These are phyloP conservation scores for Colletotrichum sojae DNA, from an alignment of 2,329 filamentous ascomycete genomes.

Conservation along the genomic window DNA sequence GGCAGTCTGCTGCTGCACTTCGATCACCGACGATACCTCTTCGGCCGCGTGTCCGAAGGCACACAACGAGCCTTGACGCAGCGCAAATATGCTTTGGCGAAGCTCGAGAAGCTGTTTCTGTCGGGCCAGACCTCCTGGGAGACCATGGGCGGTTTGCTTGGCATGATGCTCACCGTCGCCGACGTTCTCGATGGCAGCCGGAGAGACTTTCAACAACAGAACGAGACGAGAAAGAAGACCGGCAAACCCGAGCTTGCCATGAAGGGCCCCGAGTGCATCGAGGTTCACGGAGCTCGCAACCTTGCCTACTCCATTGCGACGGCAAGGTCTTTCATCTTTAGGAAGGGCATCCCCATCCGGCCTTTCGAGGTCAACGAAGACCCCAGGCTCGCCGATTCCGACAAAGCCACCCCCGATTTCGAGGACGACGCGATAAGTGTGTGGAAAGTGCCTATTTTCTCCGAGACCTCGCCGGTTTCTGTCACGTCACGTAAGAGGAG, in stretches of 20 bases:
- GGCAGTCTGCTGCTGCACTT: conserved; percentile 84
- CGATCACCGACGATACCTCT: conserved; percentile 85
- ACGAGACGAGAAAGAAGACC: conserved; percentile 57
- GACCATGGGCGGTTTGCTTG: conserved; percentile 85
- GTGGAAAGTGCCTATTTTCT: conserved; percentile 81
- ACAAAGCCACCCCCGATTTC: conserved; percentile 76
- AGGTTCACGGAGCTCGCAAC: conserved; percentile 84
- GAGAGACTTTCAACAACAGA: conserved; percentile 56
- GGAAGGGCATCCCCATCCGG: conserved; percentile 82
- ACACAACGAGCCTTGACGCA: conserved; percentile 83
- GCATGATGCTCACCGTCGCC: conserved; percentile 87
- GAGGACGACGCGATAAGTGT: conserved; percentile 83
- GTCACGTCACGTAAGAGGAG: conserved; percentile 52
- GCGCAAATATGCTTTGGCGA: conserved; percentile 74
- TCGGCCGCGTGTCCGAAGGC: conserved; percentile 87
- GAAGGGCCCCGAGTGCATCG: conserved; percentile 40
- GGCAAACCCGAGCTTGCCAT: conserved; percentile 48
- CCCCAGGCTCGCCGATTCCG: conserved; percentile 52
- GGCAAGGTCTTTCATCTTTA: conserved; percentile 86
- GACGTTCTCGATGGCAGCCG: conserved; percentile 70
- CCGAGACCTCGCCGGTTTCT: conserved; percentile 43
- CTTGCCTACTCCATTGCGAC: conserved; percentile 86
- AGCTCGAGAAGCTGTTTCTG: conserved; percentile 84
- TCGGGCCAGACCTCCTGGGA: conserved; percentile 83
- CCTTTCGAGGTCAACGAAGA: conserved; percentile 76